Evolutionary conservation across 1,284 basidiomycete species (phyloP), one percentile per base, ranked within the genome.

Genomic region (Heterobasidion occidentale): DNA sequence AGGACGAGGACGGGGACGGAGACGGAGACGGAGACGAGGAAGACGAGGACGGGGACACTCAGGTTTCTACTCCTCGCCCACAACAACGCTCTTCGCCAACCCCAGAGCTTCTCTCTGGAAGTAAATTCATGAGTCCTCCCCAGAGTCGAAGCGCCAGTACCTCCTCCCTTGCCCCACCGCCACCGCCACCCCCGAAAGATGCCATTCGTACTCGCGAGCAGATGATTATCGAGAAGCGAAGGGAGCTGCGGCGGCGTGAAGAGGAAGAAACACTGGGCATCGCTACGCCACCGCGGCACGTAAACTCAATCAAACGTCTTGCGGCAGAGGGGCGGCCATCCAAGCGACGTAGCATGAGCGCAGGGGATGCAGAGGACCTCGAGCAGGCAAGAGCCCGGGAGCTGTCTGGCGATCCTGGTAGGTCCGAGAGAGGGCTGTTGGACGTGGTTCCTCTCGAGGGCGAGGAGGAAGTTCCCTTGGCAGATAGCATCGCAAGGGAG

Each of bases 341-440:
- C 57, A 73, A 79, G 55, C 72, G 87, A 54, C 73, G 88, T 52
- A 91, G 88, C 65, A 79, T 82, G 76, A 90, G 87, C 61, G 86
- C 86, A 0, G 80, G 84, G 3, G 88, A 90, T 65, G 80, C 79
- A 6, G 77, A 82, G 48, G 72, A 74, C 46, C 56, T 78, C 49
- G 51, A 63, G 11, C 58, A 52, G 9, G 35, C 15, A 20, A 51
- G 50, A 5, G n/a, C 9, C 15, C 35, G 50, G 15, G 19, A 27
- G n/a, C 15, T n/a, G 50, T 7, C 11, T 36, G 35, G 35, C 34
- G 17, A 35, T 15, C 15, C n/a, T 38, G 59, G 62, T 9, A 63
- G 65, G 6, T 63, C 58, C 2, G 60, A 60, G 12, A 72, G 71
- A 35, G 64, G 71, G 9, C 61, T 78, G 36, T 64, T 81, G 52